phyloP scores from a whole-genome alignment of 345 rosid species.

The Euphorbia pulcherrima region DNA sequence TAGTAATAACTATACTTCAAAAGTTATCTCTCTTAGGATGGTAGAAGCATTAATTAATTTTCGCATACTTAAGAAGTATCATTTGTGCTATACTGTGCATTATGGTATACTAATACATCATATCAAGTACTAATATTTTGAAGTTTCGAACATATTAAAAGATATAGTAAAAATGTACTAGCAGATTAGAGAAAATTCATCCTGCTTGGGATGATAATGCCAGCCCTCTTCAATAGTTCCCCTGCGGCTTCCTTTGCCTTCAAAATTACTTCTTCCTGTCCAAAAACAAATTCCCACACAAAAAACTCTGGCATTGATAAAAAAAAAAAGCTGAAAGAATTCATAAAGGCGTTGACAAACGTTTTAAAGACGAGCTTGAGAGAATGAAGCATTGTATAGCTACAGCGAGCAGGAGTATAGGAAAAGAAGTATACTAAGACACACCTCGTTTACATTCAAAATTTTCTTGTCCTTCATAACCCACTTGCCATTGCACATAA shows the following conservation, averaged over 20 bases:
- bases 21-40: too few relatives aligned
- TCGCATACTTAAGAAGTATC: too few relatives aligned
- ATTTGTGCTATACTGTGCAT: too few relatives aligned
- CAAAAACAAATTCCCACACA: neutral
- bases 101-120: too few relatives aligned
- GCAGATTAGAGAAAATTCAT: constrained; percentile 52
- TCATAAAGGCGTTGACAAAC: neutral
- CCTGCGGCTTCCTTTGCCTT: constrained; percentile 45
- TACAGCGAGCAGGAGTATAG: neutral
- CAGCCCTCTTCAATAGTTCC: constrained; percentile 46
- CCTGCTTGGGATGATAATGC: constrained; percentile 41
- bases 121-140: too few relatives aligned
- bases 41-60: too few relatives aligned
- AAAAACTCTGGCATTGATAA: neutral
- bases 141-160: too few relatives aligned
- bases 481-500: constrained; percentile 76
- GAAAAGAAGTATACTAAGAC: neutral
- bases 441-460: constrained; percentile 54
- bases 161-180: too few relatives aligned
- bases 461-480: constrained; percentile 61
- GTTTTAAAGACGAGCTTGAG: neutral
- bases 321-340: neutral
- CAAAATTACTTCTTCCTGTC: constrained; percentile 39
- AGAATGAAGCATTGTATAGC: neutral
- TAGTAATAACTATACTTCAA: too few relatives aligned